Conservation (phyloP, 164 flowering plant genomes). For the Santalum album region DNA sequence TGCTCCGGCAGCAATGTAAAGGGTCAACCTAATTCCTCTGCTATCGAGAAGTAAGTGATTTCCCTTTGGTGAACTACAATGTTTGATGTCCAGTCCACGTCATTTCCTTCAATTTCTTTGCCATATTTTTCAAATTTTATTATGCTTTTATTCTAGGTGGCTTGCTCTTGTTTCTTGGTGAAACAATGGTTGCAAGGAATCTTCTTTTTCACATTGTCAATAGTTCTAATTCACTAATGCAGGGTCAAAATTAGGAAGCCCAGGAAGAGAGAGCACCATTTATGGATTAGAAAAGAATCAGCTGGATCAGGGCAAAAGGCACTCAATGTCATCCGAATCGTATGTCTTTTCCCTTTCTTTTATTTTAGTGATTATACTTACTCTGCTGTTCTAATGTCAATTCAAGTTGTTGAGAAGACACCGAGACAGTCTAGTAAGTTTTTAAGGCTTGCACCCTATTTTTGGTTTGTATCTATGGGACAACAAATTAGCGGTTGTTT, state of each 20-base stretch:
- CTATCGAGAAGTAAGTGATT: slow-evolving; percentile 12
- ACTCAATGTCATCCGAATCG: slow-evolving; percentile 60
- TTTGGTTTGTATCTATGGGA: not conserved
- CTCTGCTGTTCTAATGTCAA: not conserved
- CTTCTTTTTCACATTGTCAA: not conserved
- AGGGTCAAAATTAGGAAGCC: slow-evolving; percentile 22
- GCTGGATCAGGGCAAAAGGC: slow-evolving; percentile 86
- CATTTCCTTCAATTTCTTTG: not conserved
- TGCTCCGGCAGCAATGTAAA: slow-evolving; percentile 4
- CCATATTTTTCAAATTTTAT: too few relatives aligned
- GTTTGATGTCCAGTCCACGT: too few relatives aligned
- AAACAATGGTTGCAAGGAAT: not conserved
- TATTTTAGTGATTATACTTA: not conserved
- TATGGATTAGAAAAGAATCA: slow-evolving; percentile 84
- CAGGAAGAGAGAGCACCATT: slow-evolving; percentile 56
- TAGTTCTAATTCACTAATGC: not conserved
- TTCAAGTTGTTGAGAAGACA: not conserved
- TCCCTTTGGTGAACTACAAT: not conserved
- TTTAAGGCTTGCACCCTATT: not conserved
- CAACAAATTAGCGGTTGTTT: too few relatives aligned
- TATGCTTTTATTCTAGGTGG: not conserved
- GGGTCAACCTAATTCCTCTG: slow-evolving; percentile 1
- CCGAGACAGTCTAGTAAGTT: not conserved
- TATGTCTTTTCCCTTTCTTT: slow-evolving; percentile 21
- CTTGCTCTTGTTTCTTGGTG: not conserved